Base-by-base conservation (phyloP, 345 rosid genomes). In the Citrus hindsii region DNA sequence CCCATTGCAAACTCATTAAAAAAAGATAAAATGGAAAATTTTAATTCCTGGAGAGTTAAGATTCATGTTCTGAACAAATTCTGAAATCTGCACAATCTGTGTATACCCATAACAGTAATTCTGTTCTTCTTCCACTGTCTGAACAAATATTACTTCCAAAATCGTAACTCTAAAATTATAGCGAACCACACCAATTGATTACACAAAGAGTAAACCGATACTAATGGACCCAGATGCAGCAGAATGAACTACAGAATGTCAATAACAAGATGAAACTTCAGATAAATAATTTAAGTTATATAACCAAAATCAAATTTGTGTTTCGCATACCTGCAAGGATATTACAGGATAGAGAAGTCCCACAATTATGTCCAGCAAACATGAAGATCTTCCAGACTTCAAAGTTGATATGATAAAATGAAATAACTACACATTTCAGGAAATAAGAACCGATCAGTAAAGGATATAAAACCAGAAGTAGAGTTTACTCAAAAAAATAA, bases 301-400 rank as follows among this genome's bases (percentile, higher is more conserved):
- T 28, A 21, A 61, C 67, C 0, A 74, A 24, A 73, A 28, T 35
- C 22, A 60, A 79, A 73, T 67, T 37, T 37, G 61, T 53, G 64
- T 28, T 58, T 5, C 22, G 58, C 82, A 69, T 92, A 96, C 98
- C 98, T 90, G 98, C 86, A 96, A 86, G 59, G 98, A 89, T 82
- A 96, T 88, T 71, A 94, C 89, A 37, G 99, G 99, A 84, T 91
- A 88, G 72, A 96, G 90, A 76, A 94, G 86, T 80, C 85, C 90
- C 67, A 88, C 97, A 64, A 96, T 82, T 76, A 92, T 87, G 83
- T 96, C 97, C 73, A 90, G 89, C 85, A 94, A 83, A 87, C 82
- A 94, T 37, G 99, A 88, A 75, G 99, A 91, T 86, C 99, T 90
- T 83, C 97, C 99, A 28, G 99, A 92, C 88, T 94, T 96, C 88